Conservation (phyloP, 2,329 filamentous ascomycete species). For the Aspergillus aculeatinus region DNA sequence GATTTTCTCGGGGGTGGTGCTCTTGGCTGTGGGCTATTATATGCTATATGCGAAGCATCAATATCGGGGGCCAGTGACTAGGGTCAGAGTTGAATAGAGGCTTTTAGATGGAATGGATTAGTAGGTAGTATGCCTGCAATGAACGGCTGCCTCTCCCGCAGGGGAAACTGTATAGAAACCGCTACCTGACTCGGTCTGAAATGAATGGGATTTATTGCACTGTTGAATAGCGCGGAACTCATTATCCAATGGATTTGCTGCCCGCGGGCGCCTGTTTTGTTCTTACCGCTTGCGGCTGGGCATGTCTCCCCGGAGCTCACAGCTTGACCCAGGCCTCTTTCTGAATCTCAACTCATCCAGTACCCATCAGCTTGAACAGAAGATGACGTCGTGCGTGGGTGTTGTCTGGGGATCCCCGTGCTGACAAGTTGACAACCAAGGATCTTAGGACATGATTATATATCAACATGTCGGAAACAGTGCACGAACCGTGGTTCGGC, state of each 20-base stretch:
- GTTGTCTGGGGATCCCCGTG: not conserved
- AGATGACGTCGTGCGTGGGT: not conserved
- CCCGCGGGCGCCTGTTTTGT: not conserved
- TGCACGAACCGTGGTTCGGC: not conserved
- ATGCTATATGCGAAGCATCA: conserved; percentile 23
- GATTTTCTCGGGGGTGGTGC: conserved; percentile 28
- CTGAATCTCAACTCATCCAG: not conserved
- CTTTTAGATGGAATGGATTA: not conserved
- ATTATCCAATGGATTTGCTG: not conserved
- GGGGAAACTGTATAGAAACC: not conserved
- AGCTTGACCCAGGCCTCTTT: not conserved
- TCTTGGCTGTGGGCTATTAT: conserved; percentile 29
- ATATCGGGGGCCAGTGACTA: conserved; percentile 32
- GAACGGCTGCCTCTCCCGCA: not conserved
- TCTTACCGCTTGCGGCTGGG: not conserved
- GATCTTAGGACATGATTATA: not conserved
- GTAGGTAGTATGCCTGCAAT: not conserved
- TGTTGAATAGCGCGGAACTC: not conserved
- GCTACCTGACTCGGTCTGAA: not conserved
- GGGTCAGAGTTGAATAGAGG: conserved; percentile 13
- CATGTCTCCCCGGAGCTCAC: not conserved
- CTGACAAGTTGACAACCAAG: not conserved
- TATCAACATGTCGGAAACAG: not conserved
- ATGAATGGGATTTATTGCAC: not conserved
- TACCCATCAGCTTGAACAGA: not conserved